phyloP scores from a whole-genome alignment of 176 grass and related monocot genomes.

The Oropetium thomaeum region DNA sequence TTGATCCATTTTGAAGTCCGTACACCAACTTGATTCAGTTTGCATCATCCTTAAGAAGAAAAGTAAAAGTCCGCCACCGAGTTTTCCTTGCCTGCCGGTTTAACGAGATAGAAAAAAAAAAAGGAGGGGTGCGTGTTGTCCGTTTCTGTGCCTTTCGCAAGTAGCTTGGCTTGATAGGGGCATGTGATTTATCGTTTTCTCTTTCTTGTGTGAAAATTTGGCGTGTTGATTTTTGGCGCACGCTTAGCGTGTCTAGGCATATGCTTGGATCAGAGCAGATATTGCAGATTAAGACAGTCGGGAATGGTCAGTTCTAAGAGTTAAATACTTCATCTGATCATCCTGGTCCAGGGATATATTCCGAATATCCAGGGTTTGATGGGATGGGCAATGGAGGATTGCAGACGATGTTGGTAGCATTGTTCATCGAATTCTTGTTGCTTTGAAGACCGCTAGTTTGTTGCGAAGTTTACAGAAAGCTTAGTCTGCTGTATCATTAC shows the following conservation, averaged over 20 bases:
- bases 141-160: background rate
- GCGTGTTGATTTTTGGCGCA: background rate
- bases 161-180: background rate
- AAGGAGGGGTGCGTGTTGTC: background rate
- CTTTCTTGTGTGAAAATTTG: background rate
- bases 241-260: background rate
- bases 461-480: constrained; percentile 5
- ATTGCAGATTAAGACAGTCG: background rate
- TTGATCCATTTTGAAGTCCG: background rate
- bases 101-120: background rate
- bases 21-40: background rate
- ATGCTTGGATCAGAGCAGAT: background rate
- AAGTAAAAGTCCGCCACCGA: constrained; percentile 28
- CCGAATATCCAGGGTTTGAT: constrained; percentile 26
- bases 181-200: constrained; percentile 15
- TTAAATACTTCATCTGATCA: background rate
- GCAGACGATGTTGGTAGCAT: background rate
- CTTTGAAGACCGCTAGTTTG: background rate
- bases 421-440: constrained; percentile 24
- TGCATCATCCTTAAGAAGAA: background rate
- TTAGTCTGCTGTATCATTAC: background rate
- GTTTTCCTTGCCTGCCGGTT: constrained; percentile 46
- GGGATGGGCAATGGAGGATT: constrained; percentile 1
- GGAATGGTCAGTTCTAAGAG: background rate
- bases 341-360: constrained; percentile 22